Base-by-base conservation (phyloP, 805 yeast species). In the Myxozyma nipponensis region DNA sequence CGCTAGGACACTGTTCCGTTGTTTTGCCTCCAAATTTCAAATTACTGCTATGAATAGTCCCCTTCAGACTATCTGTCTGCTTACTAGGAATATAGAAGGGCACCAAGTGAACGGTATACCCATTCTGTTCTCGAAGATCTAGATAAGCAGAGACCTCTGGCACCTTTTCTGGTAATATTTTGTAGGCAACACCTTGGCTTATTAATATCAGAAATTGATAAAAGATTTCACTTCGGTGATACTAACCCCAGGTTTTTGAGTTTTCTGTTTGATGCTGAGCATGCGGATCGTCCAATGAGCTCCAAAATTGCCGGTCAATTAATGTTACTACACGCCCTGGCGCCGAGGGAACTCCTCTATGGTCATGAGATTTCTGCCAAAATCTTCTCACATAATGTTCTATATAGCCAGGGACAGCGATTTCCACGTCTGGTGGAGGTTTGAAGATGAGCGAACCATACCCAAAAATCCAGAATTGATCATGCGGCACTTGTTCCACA, bases 271-370 rank as follows among this genome's bases (percentile, higher is more conserved):
- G 66, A 56, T 42, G 25, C 62, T 61, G 3, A 66, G 68, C 50
- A 47, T 69, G 70, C 15, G 72, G 71, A 52, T 78, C 71, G 2
- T 60, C 46, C 23, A 7, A 76, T 17, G 84, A 72, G 50, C 79
- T 81, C 74, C 74, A 70, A 58, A 60, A 62, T 5, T 76, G 75
- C 40, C 77, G 70, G 7, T 89, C 77, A 1, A 90, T 72, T 41
- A 90, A 70, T 0, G 97, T 90, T 7, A 79, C 96, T 1, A 90
- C 97, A 30, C 97, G 69, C 0, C 98, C 98, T 1, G 95, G 95
- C n/a, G 69, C 64, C 49, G 79, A 86, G 0, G 87, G 88, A 0
- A 95, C 84, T 0, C 97, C 97, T 46, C 97, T 70, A 66, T 91
- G 96, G 65, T 90, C 97, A 22, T 83, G 79, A 9, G 93, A 83